phyloP scores from a whole-genome alignment of 208 protist species.

The Leishmania martiniquensis region DNA sequence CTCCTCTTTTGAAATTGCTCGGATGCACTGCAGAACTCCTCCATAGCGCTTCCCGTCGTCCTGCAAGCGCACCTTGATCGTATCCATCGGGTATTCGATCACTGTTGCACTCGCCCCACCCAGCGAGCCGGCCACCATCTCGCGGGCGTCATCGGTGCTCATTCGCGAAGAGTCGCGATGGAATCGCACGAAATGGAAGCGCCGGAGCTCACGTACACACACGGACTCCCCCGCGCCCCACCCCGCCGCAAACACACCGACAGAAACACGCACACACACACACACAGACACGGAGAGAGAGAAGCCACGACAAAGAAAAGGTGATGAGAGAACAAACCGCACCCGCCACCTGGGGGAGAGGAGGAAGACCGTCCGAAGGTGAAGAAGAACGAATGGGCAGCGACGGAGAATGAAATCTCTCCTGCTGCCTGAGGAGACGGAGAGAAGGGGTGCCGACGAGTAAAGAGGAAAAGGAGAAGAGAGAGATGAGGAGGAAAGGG shows the following conservation, averaged over 20 bases:
- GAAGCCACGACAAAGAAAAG: background rate
- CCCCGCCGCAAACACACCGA: background rate
- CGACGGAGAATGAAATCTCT: background rate
- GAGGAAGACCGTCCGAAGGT: background rate
- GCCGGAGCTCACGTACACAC: background rate
- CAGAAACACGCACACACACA: slow-evolving; percentile 11
- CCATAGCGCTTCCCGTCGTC: slow-evolving; percentile 73
- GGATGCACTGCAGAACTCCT: slow-evolving; percentile 68
- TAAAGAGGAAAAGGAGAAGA: background rate
- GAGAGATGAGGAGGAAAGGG: background rate
- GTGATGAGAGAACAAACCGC: background rate
- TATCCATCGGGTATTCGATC: slow-evolving; percentile 94
- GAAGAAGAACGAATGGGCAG: background rate
- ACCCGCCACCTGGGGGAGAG: background rate
- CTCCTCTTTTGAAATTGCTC: slow-evolving; percentile 72
- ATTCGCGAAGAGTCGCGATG: slow-evolving; percentile 22
- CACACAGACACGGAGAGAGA: background rate
- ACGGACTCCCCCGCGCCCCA: background rate
- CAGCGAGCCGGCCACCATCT: slow-evolving; percentile 78
- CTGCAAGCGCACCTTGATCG: slow-evolving; percentile 93
- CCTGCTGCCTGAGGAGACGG: background rate
- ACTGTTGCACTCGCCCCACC: slow-evolving; percentile 76
- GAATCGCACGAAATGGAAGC: background rate
- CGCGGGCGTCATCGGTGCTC: slow-evolving; percentile 59
- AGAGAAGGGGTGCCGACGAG: background rate